Percentiles rank a stretch among this genome's conserved stretches.
phyloP scores from a whole-genome alignment of 2,329 filamentous ascomycete genomes.

The Remersonia thermophila region DNA sequence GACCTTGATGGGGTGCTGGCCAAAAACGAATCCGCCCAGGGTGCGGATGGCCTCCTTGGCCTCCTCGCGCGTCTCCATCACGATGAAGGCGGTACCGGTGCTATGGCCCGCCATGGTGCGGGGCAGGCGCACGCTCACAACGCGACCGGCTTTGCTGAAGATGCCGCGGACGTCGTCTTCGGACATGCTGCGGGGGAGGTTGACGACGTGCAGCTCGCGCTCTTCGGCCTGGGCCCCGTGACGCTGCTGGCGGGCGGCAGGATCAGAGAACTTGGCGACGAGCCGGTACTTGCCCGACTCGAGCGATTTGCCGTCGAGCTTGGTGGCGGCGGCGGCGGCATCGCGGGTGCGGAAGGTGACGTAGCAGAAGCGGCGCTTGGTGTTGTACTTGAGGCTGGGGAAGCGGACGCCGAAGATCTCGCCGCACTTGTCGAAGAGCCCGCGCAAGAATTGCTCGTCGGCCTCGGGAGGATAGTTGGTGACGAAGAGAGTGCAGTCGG shows the following conservation, averaged over 20 bases:
- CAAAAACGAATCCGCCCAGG: constrained; percentile 60
- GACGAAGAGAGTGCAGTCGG: constrained; percentile 72
- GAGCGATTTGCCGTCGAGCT: constrained; percentile 58
- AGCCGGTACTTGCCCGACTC: constrained; percentile 59
- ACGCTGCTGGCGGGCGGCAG: constrained; percentile 62
- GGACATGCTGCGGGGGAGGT: constrained; percentile 47
- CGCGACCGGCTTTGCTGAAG: constrained; percentile 63
- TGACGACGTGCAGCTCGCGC: constrained; percentile 69
- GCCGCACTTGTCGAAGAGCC: constrained; percentile 62
- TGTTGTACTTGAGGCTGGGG: constrained; percentile 82
- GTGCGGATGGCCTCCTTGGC: constrained; percentile 53
- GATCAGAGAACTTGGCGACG: constrained; percentile 73
- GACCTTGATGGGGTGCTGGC: constrained; percentile 55
- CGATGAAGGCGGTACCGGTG: constrained; percentile 70
- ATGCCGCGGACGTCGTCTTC: constrained; percentile 58
- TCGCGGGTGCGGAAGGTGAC: constrained; percentile 66
- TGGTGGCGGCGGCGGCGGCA: constrained; percentile 58
- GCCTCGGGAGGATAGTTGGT: constrained; percentile 77
- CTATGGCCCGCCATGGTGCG: constrained; percentile 54
- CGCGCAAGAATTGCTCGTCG: constrained; percentile 56
- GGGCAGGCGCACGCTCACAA: constrained; percentile 62
- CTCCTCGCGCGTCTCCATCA: constrained; percentile 59
- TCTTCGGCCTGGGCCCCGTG: constrained; percentile 75
- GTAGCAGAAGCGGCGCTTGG: constrained; percentile 87
- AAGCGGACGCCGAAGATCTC: constrained; percentile 77